Evolutionary conservation across 2,329 filamentous ascomycete species (phyloP).

Genomic region (Drechslerella coelobrocha): DNA sequence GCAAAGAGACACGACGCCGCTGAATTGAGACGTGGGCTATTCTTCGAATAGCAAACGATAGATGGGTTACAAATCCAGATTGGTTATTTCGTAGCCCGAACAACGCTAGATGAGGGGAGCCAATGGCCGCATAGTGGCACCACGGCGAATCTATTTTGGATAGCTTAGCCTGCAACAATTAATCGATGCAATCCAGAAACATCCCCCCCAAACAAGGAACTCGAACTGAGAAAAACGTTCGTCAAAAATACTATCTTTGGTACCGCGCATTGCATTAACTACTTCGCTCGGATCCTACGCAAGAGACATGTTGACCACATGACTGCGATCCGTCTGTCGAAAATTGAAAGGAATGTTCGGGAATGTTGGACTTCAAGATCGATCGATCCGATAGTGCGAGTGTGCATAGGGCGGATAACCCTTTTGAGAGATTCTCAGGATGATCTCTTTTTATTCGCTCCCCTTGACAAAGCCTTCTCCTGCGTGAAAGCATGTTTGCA

Average conservation of each 20-base stretch:
- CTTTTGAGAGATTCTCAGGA: background rate
- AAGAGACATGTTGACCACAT: background rate
- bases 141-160: constrained; percentile 44
- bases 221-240: constrained; percentile 23
- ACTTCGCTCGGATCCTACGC: background rate
- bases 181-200: constrained; percentile 12
- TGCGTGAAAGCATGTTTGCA: constrained; percentile 38
- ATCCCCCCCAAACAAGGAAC: constrained; percentile 27
- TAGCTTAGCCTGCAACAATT: constrained; percentile 17
- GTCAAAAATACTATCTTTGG: constrained; percentile 19
- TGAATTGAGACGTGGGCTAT: constrained; percentile 1
- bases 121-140: constrained; percentile 45
- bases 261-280: background rate
- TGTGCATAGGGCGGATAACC: background rate
- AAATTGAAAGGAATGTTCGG: too few relatives aligned
- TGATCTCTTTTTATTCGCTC: constrained; percentile 17
- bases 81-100: background rate
- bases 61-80: constrained; percentile 14
- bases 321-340: constrained; percentile 1
- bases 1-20: constrained; percentile 12
- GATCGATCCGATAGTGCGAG: background rate
- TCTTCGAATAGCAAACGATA: constrained; percentile 17
- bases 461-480: constrained; percentile 17
- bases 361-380: background rate
- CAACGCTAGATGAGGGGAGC: constrained; percentile 20